Conservation (phyloP, 1,284 basidiomycete genomes). For the Naganishia sp. region DNA sequence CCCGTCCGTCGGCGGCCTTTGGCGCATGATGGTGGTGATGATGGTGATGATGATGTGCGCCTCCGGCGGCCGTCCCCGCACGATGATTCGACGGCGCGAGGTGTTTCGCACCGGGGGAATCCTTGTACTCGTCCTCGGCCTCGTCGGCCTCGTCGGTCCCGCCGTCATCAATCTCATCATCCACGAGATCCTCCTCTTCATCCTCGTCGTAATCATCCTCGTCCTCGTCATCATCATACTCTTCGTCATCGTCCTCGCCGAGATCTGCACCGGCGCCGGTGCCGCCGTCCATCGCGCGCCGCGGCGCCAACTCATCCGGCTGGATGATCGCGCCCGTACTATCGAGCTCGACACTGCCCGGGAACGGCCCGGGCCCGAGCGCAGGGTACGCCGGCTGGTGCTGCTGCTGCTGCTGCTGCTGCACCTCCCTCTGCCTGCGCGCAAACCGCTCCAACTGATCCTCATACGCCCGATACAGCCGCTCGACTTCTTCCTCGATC, state of each 20-base stretch:
- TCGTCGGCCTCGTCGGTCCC: constrained; percentile 55
- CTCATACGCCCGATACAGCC: constrained; percentile 99
- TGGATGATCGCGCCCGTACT: constrained; percentile 81
- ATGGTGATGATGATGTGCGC: constrained; percentile 24
- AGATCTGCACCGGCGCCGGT: constrained; percentile 51
- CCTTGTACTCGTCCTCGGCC: constrained; percentile 61
- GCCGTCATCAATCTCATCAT: constrained; percentile 67
- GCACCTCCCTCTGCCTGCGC: constrained; percentile 89
- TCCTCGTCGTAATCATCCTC: constrained; percentile 67
- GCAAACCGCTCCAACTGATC: constrained; percentile 99
- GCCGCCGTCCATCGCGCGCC: constrained; percentile 51
- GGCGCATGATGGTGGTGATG: constrained; percentile 49
- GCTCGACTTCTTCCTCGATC: constrained; percentile 98
- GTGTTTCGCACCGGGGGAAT: constrained; percentile 15
- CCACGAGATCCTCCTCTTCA: constrained; percentile 65
- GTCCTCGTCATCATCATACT: constrained; percentile 63
- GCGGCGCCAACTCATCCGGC: constrained; percentile 58
- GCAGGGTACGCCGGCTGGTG: constrained; percentile 69
- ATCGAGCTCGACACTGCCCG: constrained; percentile 94
- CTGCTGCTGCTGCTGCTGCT: constrained; percentile 85
- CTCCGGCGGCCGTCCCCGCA: not conserved
- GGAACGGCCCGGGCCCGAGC: constrained; percentile 94
- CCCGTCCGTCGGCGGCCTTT: not conserved
- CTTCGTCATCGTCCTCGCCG: constrained; percentile 54
- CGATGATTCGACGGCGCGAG: constrained; percentile 5